phyloP scores from a whole-genome alignment of 495 filamentous ascomycete species.

The Barbatosphaeria neglecta region DNA sequence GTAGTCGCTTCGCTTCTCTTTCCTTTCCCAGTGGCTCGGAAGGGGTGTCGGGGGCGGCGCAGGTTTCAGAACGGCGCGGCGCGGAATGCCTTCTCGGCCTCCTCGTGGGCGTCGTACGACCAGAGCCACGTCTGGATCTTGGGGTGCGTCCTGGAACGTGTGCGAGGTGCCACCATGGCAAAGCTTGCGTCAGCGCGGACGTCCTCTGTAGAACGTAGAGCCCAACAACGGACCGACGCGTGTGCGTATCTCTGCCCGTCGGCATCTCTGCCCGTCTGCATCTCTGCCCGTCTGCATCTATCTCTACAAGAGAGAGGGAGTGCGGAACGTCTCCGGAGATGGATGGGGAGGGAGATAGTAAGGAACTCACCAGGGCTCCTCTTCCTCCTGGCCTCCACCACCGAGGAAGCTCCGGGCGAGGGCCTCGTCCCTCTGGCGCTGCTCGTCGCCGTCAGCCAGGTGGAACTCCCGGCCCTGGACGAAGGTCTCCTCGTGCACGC shows the following conservation, averaged over 20 bases:
- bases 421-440: slow-evolving; percentile 35
- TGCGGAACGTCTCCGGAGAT: too few species aligned
- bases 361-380: slow-evolving; percentile 16
- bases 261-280: too few species aligned
- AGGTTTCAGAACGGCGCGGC: neutral
- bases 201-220: too few species aligned
- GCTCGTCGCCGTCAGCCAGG: slow-evolving; percentile 39
- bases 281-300: too few species aligned
- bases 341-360: too few species aligned
- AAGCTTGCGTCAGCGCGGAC: neutral
- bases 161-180: too few species aligned
- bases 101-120: slow-evolving; percentile 39
- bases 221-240: too few species aligned
- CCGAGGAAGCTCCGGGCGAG: slow-evolving; percentile 30
- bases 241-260: neutral
- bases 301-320: too few species aligned
- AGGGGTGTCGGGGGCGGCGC: neutral
- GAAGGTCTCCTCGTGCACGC: slow-evolving; percentile 40
- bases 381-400: slow-evolving; percentile 13
- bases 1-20: too few species aligned
- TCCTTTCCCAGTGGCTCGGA: too few species aligned
- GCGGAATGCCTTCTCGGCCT: slow-evolving; percentile 27
- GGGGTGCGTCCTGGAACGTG: slow-evolving; percentile 24
- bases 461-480: slow-evolving; percentile 44
- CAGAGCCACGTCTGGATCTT: slow-evolving; percentile 41